phyloP scores from a whole-genome alignment of 177 flowering plant species.

The Tripterygium wilfordii region DNA sequence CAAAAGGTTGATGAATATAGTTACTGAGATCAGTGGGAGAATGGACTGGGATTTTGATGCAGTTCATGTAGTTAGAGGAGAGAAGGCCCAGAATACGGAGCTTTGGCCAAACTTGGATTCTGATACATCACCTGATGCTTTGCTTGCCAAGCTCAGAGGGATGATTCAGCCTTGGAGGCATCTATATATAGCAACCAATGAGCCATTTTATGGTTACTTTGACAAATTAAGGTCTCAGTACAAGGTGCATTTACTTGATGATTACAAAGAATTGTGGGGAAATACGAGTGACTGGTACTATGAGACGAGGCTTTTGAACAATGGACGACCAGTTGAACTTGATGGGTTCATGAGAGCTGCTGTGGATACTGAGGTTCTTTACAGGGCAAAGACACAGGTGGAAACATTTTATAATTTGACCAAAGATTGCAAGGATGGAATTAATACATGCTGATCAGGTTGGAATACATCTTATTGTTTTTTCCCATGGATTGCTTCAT shows the following conservation, averaged over 20 bases:
- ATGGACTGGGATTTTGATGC: conserved; percentile 99
- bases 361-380: conserved; percentile 90
- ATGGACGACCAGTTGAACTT: conserved; percentile 70
- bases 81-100: conserved; percentile 79
- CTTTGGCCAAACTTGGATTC: conserved; percentile 85
- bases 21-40: conserved; percentile 70
- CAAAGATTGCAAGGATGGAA: conserved; percentile 92
- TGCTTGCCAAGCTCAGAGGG: conserved; percentile 53
- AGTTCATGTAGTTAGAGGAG: conserved; percentile 92
- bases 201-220: conserved; percentile 78
- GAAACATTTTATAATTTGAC: conserved; percentile 96
- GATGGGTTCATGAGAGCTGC: conserved; percentile 97
- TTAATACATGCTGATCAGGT: conserved; percentile 74
- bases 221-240: conserved; percentile 78
- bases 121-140: conserved; percentile 77
- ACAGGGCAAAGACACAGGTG: conserved; percentile 73
- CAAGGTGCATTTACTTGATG: conserved; percentile 89
- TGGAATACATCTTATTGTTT: conserved; percentile 7
- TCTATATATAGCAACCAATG: conserved; percentile 85
- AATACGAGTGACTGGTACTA: conserved; percentile 89
- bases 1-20: conserved; percentile 86
- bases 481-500: conserved; percentile 5
- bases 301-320: conserved; percentile 61
- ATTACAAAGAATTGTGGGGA: conserved; percentile 79
- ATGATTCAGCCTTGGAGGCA: conserved; percentile 62